Base-by-base conservation (phyloP, 495 filamentous ascomycete genomes). In the Aspergillus diversus region DNA sequence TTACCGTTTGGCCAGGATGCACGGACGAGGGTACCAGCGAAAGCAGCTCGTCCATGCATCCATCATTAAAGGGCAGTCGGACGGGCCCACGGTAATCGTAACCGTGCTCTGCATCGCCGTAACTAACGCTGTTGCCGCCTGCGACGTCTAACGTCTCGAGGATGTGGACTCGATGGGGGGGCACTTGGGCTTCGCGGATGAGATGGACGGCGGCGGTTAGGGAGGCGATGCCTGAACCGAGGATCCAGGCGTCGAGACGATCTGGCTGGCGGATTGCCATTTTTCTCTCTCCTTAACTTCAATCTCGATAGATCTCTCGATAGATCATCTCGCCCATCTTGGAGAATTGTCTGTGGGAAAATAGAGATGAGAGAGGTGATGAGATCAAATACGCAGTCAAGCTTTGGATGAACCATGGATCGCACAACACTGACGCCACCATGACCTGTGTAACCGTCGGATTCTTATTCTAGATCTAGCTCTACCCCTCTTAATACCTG, bases 211-310 rank as follows among this genome's bases (percentile, higher is more conserved):
- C 79, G 1, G 78, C 70, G 5, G 77, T 69, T 11, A 81, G 72
- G 9, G 77, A 78, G 2, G 76, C 73, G 56, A 80, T 73, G 46
- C 80, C 77, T 43, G 71, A 73, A 13, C 78, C 80, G 11, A 82
- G 67, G 27, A 73, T 69, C 70, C 71, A 75, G 58, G 66, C 72
- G 47, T 67, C 55, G 2, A 73, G 34, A 21, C 33, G 17, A 35
- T 61, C 17, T 63, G 75, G 17, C 53, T 55, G 8, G 52, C 35
- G 7, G 17, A 39, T 33, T 16, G 54, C 9, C 35, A 61, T 55
- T 42, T 39, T 50, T 50, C 2, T 0, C 16, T 31, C 9, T 5
- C 5, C 17, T 49, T 4, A 16, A 16, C 3, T 17, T 49, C 7
- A 4, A 12, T 43, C 39, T 43, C 3, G 39, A 43, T 43, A 11